Evolutionary conservation across 495 filamentous ascomycete species (phyloP).

Genomic region (Penicillium subrubescens): DNA sequence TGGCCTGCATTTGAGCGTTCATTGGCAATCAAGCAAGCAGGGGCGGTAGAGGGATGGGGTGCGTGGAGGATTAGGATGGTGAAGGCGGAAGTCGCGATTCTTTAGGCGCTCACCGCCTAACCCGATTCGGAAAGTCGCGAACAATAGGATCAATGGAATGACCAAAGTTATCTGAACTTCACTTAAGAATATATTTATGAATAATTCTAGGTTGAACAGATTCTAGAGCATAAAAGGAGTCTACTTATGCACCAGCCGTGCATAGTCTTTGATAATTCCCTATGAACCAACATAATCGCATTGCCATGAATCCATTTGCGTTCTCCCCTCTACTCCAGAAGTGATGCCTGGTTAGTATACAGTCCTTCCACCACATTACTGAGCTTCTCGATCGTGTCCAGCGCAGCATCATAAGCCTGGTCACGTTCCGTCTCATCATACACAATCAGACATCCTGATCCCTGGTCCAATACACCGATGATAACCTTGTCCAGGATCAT

Average conservation of each 20-base stretch:
- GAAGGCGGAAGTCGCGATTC: constrained; percentile 41
- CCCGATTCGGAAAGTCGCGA: constrained; percentile 37
- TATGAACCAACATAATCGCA: constrained; percentile 29
- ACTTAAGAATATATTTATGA: not conserved
- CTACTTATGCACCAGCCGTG: constrained; percentile 9
- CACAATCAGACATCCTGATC: constrained; percentile 94
- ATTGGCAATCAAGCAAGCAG: constrained; percentile 31
- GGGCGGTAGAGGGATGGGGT: constrained; percentile 19
- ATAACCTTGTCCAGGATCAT: constrained; percentile 99
- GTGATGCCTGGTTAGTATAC: constrained; percentile 95
- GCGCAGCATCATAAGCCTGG: constrained; percentile 88
- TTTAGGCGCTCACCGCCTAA: constrained; percentile 43
- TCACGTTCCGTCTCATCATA: constrained; percentile 94
- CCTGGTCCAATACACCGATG: constrained; percentile 94
- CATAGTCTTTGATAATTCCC: constrained; percentile 27
- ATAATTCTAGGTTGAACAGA: not conserved
- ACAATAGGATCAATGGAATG: not conserved
- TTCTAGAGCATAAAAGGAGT: not conserved
- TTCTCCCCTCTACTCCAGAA: constrained; percentile 70
- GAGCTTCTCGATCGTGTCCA: constrained; percentile 95
- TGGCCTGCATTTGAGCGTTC: constrained; percentile 49
- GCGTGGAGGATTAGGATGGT: constrained; percentile 28
- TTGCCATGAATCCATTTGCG: constrained; percentile 26
- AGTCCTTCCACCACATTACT: constrained; percentile 96
- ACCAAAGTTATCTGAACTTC: not conserved